Conservation (phyloP, 176 grass and related monocot species). For the Raddia distichophylla region DNA sequence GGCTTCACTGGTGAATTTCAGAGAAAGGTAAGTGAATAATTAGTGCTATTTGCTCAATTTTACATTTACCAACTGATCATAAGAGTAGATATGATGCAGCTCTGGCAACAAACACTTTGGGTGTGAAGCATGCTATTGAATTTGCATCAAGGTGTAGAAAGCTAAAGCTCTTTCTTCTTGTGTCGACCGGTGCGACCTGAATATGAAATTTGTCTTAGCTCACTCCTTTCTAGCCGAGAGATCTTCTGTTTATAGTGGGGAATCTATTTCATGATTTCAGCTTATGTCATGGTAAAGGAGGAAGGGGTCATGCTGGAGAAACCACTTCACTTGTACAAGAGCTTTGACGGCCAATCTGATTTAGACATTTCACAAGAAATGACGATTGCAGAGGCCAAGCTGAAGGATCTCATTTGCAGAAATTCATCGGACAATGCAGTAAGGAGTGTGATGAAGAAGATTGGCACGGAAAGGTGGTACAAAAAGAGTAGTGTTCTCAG, state of each 20-base stretch:
- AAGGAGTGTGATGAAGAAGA: conserved; percentile 10
- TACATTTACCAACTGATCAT: background rate
- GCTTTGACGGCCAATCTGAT: background rate
- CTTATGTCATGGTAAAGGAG: background rate
- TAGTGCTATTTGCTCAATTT: background rate
- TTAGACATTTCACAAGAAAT: conserved; percentile 47
- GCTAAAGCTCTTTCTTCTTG: conserved; percentile 10
- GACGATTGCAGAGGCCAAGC: conserved; percentile 10
- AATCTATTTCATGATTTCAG: background rate
- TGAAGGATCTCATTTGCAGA: conserved; percentile 17
- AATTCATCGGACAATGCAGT: conserved; percentile 11
- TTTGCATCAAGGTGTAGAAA: background rate
- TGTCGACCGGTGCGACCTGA: background rate
- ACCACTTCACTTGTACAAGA: conserved; percentile 16
- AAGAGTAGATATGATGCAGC: conserved; percentile 27
- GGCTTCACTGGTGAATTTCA: conserved; percentile 29
- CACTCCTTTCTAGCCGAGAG: background rate
- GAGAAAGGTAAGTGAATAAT: conserved; percentile 33
- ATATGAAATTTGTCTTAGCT: background rate
- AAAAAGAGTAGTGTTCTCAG: no score
- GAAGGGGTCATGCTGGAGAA: conserved; percentile 26
- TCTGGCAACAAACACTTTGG: conserved; percentile 17
- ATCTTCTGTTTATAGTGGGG: background rate
- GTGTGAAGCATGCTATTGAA: background rate
- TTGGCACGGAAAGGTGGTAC: conserved; percentile 13